Percentiles rank a stretch among this genome's conserved stretches.
Conservation (phyloP, 768 basidiomycete genomes). For the Russula brevipes region DNA sequence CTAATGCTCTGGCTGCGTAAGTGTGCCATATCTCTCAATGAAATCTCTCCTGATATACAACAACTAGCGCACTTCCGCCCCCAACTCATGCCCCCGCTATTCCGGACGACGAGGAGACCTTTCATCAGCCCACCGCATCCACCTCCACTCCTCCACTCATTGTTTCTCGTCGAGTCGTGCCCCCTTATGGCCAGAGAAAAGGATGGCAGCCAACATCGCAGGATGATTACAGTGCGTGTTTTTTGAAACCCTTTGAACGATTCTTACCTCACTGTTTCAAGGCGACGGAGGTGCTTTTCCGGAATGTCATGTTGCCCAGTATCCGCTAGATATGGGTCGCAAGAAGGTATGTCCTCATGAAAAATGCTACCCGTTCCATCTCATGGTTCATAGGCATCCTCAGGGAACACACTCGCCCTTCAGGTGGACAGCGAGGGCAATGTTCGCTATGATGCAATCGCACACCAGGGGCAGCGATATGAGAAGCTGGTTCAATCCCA, state of each 20-base stretch:
- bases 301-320: conserved; percentile 96
- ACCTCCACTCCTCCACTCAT: conserved; percentile 36
- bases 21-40: conserved; percentile 31
- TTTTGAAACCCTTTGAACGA: conserved; percentile 20
- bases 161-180: conserved; percentile 51
- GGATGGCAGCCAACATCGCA: conserved; percentile 82
- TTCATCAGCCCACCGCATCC: conserved; percentile 31
- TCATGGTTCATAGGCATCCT: conserved; percentile 54
- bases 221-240: conserved; percentile 73
- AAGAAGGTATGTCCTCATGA: conserved; percentile 65
- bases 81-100: conserved; percentile 51
- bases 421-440: conserved; percentile 97
- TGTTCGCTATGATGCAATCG: conserved; percentile 95
- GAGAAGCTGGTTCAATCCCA: conserved; percentile 89
- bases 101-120: conserved; percentile 60
- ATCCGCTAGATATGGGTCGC: conserved; percentile 90
- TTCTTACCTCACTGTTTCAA: conserved; percentile 29
- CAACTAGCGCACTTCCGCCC: conserved; percentile 58
- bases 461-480: conserved; percentile 85
- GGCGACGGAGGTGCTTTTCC: conserved; percentile 86
- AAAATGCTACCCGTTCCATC: not conserved
- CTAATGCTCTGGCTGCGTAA: conserved; percentile 70
- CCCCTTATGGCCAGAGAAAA: conserved; percentile 79
- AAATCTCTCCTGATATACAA: not conserved
- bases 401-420: conserved; percentile 91